Conservation (phyloP, 1,284 basidiomycete genomes). For the Ceratobasidium theobromae region DNA sequence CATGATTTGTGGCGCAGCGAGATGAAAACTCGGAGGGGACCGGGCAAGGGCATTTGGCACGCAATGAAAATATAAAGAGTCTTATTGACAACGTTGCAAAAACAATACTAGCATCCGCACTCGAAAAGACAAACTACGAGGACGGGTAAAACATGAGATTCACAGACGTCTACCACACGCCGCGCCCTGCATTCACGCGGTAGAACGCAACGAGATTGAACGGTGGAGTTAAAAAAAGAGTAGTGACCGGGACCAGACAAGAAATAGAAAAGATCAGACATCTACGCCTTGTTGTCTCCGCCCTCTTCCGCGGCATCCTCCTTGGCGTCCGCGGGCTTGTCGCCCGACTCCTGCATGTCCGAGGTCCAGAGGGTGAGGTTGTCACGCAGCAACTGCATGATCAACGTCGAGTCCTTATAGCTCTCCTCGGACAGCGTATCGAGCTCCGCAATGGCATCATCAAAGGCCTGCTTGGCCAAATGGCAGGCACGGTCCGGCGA, state of each 20-base stretch:
- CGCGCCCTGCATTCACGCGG: constrained; percentile 32
- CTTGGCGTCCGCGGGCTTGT: constrained; percentile 21
- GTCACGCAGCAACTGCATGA: constrained; percentile 99
- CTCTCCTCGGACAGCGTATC: constrained; percentile 99
- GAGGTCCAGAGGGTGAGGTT: constrained; percentile 99
- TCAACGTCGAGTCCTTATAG: constrained; percentile 98
- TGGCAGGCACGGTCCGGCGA: constrained; percentile 99
- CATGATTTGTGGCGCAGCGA: too few species aligned
- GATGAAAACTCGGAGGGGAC: too few species aligned
- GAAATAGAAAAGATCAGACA: background rate
- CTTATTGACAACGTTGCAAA: constrained; percentile 26
- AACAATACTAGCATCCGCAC: constrained; percentile 26
- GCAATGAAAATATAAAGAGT: background rate
- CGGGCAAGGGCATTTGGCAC: too few species aligned
- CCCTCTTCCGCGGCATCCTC: constrained; percentile 8
- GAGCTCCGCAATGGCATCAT: constrained; percentile 99
- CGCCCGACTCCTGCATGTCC: constrained; percentile 87
- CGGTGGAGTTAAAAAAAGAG: constrained; percentile 7
- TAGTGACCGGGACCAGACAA: background rate
- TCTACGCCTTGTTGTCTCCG: constrained; percentile 19
- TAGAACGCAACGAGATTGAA: constrained; percentile 27
- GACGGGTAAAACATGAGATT: constrained; percentile 6
- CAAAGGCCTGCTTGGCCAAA: constrained; percentile 99
- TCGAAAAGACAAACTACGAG: constrained; percentile 18
- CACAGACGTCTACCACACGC: constrained; percentile 23